Evolutionary conservation across 495 filamentous ascomycete species (phyloP).

Genomic region (Podospora australis): DNA sequence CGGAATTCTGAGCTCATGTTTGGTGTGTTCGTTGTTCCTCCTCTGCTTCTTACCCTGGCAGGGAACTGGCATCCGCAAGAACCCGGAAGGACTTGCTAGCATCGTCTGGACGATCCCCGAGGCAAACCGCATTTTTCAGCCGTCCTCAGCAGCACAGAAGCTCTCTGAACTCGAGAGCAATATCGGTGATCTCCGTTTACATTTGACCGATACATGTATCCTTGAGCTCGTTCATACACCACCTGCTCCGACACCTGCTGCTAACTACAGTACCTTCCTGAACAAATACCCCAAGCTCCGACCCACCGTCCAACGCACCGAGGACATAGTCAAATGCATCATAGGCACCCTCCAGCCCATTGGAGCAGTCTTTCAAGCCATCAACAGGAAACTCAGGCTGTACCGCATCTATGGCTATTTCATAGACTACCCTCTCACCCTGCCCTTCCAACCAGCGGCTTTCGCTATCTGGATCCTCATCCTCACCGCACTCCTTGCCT

Average conservation of each 20-base stretch:
- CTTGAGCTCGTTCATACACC: no score
- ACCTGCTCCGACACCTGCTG: no score
- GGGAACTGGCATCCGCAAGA: background rate
- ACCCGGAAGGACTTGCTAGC: constrained; percentile 2
- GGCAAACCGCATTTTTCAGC: background rate
- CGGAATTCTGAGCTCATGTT: background rate
- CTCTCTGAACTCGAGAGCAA: background rate
- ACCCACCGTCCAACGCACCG: no score
- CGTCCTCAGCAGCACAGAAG: background rate
- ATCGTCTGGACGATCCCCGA: background rate
- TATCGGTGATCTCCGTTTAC: no score
- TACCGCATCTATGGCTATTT: background rate
- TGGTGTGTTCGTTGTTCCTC: background rate
- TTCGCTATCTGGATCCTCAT: constrained; percentile 1
- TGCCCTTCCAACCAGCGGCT: constrained; percentile 2
- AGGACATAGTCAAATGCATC: no score
- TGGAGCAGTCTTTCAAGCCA: background rate
- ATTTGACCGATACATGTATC: no score
- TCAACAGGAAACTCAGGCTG: background rate
- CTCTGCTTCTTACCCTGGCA: background rate
- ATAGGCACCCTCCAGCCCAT: no score
- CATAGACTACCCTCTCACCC: background rate
- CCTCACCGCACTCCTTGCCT: background rate
- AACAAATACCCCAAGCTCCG: no score
- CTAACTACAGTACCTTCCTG: no score